Conservation (phyloP, 73 alveolate species). For the Symbiodinium pilosum region DNA sequence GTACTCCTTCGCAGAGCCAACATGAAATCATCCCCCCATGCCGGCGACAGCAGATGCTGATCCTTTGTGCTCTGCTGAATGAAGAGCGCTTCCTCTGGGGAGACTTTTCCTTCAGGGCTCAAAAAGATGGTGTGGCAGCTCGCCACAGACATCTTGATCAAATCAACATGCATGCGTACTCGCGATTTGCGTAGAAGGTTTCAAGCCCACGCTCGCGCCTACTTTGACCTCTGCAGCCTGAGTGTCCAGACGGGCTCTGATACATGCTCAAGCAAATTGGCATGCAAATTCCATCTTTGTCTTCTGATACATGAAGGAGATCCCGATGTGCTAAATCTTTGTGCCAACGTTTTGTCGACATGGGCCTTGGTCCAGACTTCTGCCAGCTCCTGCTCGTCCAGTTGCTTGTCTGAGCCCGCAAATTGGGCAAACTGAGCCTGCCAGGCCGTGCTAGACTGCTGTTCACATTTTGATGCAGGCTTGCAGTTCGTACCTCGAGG, state of each 20-base stretch:
- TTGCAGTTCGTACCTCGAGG: conserved; percentile 10
- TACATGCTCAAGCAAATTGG: no score
- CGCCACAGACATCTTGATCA: not conserved
- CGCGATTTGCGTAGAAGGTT: not conserved
- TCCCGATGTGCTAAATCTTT: no score
- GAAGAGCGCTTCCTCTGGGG: conserved; percentile 45
- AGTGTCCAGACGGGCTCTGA: no score
- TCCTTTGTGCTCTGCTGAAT: conserved; percentile 68
- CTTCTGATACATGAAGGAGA: no score
- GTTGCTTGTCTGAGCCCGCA: conserved; percentile 53
- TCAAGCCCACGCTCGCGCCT: not conserved
- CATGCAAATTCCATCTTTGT: no score
- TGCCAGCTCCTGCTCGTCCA: conserved; percentile 70
- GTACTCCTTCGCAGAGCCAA: conserved; percentile 35
- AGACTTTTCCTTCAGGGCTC: conserved; percentile 44
- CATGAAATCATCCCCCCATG: not conserved
- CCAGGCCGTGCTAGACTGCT: not conserved
- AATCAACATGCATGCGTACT: not conserved
- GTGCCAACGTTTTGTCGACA: no score
- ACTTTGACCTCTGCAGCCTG: conserved; percentile 13
- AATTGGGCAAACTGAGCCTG: conserved; percentile 68
- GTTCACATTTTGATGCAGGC: not conserved
- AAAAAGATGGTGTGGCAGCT: not conserved
- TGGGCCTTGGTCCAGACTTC: conserved; percentile 70
- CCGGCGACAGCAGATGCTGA: not conserved